These are phyloP conservation scores for Alternaria metachromatica DNA, from an alignment of 2,329 filamentous ascomycete genomes.

Conservation along the genomic window DNA sequence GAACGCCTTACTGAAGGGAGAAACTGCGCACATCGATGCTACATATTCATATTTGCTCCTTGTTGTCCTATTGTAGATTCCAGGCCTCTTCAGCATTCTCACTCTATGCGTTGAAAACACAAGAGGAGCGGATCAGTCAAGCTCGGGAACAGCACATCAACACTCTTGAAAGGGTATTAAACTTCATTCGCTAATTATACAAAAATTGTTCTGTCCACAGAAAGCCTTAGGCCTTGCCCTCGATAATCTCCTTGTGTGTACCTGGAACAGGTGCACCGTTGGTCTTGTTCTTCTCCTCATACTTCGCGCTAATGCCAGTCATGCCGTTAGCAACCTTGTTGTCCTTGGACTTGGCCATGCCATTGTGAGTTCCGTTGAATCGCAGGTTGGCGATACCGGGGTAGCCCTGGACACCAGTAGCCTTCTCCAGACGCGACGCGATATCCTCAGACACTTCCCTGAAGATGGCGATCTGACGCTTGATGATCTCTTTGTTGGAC, in stretches of 20 bases:
- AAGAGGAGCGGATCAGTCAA: background rate
- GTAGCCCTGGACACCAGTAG: slow-evolving; percentile 67
- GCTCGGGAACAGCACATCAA: background rate
- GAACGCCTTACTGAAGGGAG: background rate
- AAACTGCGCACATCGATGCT: background rate
- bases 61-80: background rate
- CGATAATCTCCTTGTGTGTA: slow-evolving; percentile 42
- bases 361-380: slow-evolving; percentile 69
- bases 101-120: background rate
- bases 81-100: background rate
- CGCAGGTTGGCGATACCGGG: slow-evolving; percentile 60
- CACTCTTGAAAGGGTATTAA: background rate
- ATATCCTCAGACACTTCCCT: slow-evolving; percentile 67
- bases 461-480: slow-evolving; percentile 70
- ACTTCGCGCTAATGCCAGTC: slow-evolving; percentile 16
- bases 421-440: slow-evolving; percentile 66
- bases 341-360: slow-evolving; percentile 60
- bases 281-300: slow-evolving; percentile 43
- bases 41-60: background rate
- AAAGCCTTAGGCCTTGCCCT: background rate
- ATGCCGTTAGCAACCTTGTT: slow-evolving; percentile 61
- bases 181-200: background rate
- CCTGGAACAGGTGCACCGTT: slow-evolving; percentile 53
- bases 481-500: slow-evolving; percentile 65
- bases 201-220: background rate